A percentile compares a stretch with the other conserved stretches of the same genome.
Conservation (phyloP, 352 stramenopile genomes). For the Blastocystis sp. region DNA sequence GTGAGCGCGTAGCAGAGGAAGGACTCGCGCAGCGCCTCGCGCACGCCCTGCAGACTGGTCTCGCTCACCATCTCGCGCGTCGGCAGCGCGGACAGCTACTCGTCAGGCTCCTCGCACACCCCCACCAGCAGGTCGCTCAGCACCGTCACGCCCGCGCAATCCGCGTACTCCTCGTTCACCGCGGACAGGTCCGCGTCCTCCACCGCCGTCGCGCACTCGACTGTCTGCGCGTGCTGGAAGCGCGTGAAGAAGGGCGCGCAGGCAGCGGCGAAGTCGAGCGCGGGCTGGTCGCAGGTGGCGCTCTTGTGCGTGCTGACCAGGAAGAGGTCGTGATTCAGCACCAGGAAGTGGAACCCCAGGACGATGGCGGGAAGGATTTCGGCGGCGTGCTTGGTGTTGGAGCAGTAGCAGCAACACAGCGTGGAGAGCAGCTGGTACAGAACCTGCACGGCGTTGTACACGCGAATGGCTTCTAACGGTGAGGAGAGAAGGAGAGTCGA, state of each 20-base stretch:
- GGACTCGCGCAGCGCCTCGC: background rate
- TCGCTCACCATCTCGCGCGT: background rate
- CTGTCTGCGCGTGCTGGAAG: background rate
- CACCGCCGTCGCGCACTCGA: background rate
- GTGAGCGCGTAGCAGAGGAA: background rate
- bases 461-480: background rate
- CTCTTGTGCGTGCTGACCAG: background rate
- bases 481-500: background rate
- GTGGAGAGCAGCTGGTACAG: slow-evolving; percentile 1
- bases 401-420: background rate
- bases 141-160: background rate
- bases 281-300: background rate
- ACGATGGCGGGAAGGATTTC: slow-evolving; percentile 14
- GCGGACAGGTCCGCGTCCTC: background rate
- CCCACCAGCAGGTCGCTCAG: background rate
- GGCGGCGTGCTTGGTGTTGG: background rate
- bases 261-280: background rate
- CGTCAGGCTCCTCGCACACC: background rate
- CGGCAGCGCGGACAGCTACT: background rate
- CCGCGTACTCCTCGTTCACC: slow-evolving; percentile 15
- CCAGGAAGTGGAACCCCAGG: slow-evolving; percentile 21
- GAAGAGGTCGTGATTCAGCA: background rate
- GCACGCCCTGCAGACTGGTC: background rate
- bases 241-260: slow-evolving; percentile 21
- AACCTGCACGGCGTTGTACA: slow-evolving; percentile 1